A percentile compares a stretch with the other conserved stretches of the same genome.
These are phyloP conservation scores for Penicillium sumatraense DNA, from an alignment of 2,329 filamentous ascomycete genomes.

Conservation along the genomic window DNA sequence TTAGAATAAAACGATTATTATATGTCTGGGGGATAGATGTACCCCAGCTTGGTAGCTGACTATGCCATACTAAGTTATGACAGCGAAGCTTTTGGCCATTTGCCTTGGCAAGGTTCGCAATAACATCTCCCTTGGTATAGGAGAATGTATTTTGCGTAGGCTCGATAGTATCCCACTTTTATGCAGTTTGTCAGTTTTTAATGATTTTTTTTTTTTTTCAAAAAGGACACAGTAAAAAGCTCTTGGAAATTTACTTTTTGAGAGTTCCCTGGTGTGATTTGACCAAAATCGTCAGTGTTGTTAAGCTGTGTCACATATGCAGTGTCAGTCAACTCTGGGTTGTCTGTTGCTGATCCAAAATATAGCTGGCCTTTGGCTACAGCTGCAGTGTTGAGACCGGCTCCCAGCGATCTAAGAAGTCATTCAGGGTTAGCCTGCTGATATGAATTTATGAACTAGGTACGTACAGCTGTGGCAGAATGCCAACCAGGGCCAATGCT, in stretches of 20 bases:
- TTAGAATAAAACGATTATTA: neutral
- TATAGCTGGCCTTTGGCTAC: constrained; percentile 60
- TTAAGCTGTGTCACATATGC: constrained; percentile 61
- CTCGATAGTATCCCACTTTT: constrained; percentile 66
- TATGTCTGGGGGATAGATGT: constrained; percentile 21
- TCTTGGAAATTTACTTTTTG: constrained; percentile 56
- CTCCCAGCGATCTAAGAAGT: constrained; percentile 20
- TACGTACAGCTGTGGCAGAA: constrained; percentile 29
- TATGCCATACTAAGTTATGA: constrained; percentile 62
- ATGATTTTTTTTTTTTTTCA: too few species aligned
- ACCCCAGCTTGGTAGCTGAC: constrained; percentile 60
- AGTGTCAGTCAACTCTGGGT: constrained; percentile 56
- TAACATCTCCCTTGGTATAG: constrained; percentile 60
- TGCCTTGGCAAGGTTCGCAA: constrained; percentile 45
- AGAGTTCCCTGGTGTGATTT: constrained; percentile 67
- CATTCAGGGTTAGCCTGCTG: neutral
- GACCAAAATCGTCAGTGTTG: constrained; percentile 66
- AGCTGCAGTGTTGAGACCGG: constrained; percentile 44
- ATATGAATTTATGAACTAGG: neutral
- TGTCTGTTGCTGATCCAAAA: constrained; percentile 65
- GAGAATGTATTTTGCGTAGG: constrained; percentile 61
- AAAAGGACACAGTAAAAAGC: too few species aligned
- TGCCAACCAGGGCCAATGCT: constrained; percentile 24
- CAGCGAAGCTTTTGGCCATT: constrained; percentile 61
- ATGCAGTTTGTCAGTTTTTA: neutral